Percentiles rank a stretch among this genome's conserved stretches.
phyloP scores from a whole-genome alignment of 208 protist species.

The Trypanosoma grayi region DNA sequence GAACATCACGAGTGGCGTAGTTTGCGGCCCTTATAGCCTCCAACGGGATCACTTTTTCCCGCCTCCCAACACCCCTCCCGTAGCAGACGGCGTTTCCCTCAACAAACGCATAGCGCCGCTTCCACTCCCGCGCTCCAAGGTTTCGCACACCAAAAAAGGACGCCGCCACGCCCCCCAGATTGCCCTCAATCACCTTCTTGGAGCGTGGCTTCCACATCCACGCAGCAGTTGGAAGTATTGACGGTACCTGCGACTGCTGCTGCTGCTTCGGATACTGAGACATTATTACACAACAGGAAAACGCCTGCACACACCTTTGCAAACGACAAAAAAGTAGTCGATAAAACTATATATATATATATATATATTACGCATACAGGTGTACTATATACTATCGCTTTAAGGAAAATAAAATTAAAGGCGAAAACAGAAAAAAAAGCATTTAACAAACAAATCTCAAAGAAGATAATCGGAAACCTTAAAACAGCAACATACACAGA shows the following conservation, averaged over 20 bases:
- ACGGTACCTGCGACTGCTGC: not conserved
- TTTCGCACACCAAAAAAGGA: conserved; percentile 38
- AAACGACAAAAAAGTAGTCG: not conserved
- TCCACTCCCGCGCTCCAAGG: conserved; percentile 51
- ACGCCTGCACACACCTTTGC: not conserved
- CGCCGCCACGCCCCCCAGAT: conserved; percentile 15
- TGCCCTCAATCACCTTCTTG: conserved; percentile 32
- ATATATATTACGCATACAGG: not conserved
- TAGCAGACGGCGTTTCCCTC: conserved; percentile 47
- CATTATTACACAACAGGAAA: not conserved
- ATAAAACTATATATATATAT: conserved; percentile 9
- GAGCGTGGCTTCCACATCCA: conserved; percentile 82
- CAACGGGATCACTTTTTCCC: conserved; percentile 52
- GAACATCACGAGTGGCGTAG: conserved; percentile 21
- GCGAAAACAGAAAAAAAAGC: not conserved
- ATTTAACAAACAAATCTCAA: not conserved
- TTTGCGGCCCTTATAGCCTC: conserved; percentile 34
- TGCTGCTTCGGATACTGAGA: conserved; percentile 1
- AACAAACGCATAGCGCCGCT: conserved; percentile 52
- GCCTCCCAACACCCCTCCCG: conserved; percentile 28
- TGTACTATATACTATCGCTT: not conserved
- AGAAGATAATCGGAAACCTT: not conserved
- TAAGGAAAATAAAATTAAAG: not conserved
- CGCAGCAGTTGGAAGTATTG: conserved; percentile 26
- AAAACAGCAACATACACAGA: not conserved